These are phyloP conservation scores for Colletotrichum agaves DNA, from an alignment of 2,329 filamentous ascomycete species.

Conservation along the genomic window DNA sequence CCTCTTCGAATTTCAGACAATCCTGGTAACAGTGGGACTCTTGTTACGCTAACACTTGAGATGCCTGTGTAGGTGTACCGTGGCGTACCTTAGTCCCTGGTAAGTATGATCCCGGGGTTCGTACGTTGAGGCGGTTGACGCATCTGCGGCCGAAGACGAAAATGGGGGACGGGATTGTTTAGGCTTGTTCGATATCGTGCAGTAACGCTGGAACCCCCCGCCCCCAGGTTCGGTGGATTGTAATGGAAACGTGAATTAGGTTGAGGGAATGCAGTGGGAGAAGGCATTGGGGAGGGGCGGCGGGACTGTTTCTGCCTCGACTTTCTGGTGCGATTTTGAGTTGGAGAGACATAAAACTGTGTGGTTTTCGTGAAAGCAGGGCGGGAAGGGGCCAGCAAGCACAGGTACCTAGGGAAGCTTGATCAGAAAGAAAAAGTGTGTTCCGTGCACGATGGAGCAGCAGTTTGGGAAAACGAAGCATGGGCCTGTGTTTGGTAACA, in stretches of 20 bases:
- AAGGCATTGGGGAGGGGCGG: background rate
- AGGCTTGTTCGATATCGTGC: too few relatives aligned
- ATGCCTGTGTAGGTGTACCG: too few relatives aligned
- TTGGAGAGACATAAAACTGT: background rate
- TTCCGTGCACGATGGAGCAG: constrained; percentile 5
- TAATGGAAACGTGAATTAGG: background rate
- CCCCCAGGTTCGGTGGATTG: background rate
- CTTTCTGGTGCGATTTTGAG: background rate
- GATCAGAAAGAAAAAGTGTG: background rate
- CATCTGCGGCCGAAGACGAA: too few relatives aligned
- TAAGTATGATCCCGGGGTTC: background rate
- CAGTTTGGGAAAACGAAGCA: background rate
- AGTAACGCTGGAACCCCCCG: too few relatives aligned
- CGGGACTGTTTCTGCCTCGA: background rate
- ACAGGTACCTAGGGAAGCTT: background rate
- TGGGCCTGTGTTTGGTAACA: background rate
- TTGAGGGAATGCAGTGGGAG: background rate
- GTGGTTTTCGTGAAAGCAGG: background rate
- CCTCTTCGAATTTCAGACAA: too few relatives aligned
- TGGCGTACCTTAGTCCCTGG: background rate
- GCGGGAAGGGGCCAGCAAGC: background rate
- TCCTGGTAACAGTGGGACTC: too few relatives aligned
- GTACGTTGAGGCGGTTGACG: too few relatives aligned
- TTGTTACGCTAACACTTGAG: too few relatives aligned
- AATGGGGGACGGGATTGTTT: too few relatives aligned